phyloP scores from a whole-genome alignment of 192 early-diverging fungal species.

The Linnemannia zychae region DNA sequence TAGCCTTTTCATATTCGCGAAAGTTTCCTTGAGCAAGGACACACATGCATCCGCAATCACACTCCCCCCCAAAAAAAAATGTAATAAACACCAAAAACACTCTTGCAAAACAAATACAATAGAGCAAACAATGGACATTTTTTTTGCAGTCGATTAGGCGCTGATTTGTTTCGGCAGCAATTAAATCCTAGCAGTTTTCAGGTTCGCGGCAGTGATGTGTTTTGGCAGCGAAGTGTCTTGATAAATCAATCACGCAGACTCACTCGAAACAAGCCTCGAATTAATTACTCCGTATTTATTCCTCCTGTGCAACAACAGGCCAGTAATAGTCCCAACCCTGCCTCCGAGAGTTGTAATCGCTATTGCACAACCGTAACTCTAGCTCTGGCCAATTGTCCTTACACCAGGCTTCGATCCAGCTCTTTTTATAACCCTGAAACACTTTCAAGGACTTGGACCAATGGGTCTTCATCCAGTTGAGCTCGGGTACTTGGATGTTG shows the following conservation, averaged over 20 bases:
- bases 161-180: too few relatives aligned
- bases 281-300: not conserved
- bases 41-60: too few relatives aligned
- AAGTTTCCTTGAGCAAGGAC: not conserved
- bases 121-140: too few relatives aligned
- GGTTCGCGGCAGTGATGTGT: too few relatives aligned
- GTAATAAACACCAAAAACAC: not conserved
- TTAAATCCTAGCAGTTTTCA: too few relatives aligned
- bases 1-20: not conserved
- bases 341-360: not conserved
- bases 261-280: too few relatives aligned
- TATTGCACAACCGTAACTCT: not conserved
- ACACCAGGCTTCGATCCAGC: not conserved
- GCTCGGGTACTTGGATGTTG: constrained; percentile 11
- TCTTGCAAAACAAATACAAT: not conserved
- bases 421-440: not conserved
- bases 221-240: too few relatives aligned
- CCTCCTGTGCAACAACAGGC: not conserved
- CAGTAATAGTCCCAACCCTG: not conserved
- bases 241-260: too few relatives aligned
- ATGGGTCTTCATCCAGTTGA: constrained; percentile 23
- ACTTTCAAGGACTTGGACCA: not conserved
- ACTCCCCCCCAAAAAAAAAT: not conserved
- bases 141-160: too few relatives aligned
- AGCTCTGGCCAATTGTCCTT: not conserved